Percentiles rank a stretch among this genome's conserved stretches.
phyloP scores from a whole-genome alignment of 495 filamentous ascomycete genomes.

The Xylaria venustula region DNA sequence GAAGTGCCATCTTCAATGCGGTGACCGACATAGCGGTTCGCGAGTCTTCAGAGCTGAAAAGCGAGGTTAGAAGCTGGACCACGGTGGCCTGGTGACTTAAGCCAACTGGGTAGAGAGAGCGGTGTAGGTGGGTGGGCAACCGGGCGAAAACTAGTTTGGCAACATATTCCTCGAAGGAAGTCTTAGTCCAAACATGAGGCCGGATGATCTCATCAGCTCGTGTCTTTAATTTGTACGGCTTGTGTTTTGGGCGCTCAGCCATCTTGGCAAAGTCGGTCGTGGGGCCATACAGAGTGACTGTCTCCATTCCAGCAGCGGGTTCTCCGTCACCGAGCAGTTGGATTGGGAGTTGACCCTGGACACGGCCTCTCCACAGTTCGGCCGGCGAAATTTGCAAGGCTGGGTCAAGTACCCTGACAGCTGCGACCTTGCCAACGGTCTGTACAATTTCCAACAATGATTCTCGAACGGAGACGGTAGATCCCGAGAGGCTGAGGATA shows the following conservation, averaged over 20 bases:
- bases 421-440: constrained; percentile 17
- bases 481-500: constrained; percentile 21
- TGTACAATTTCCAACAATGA: constrained; percentile 21
- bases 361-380: constrained; percentile 4
- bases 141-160: constrained; percentile 28
- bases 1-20: constrained; percentile 39
- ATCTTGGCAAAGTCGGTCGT: not conserved
- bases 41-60: constrained; percentile 28
- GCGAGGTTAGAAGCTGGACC: constrained; percentile 22
- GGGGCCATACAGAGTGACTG: constrained; percentile 16
- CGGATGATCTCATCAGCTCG: constrained; percentile 31
- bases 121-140: constrained; percentile 20
- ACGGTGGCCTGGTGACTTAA: constrained; percentile 28
- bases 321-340: constrained; percentile 10
- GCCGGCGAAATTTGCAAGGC: not conserved
- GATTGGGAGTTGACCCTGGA: constrained; percentile 2
- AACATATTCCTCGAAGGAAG: constrained; percentile 36
- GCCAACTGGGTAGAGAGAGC: constrained; percentile 24
- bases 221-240: constrained; percentile 16
- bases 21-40: constrained; percentile 22
- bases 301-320: constrained; percentile 12
- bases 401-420: constrained; percentile 19
- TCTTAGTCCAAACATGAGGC: constrained; percentile 36
- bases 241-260: constrained; percentile 5
- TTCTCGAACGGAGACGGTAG: constrained; percentile 18